These are phyloP conservation scores for Phtheirospermum japonicum DNA, from an alignment of 257 asterid species.

Conservation along the genomic window DNA sequence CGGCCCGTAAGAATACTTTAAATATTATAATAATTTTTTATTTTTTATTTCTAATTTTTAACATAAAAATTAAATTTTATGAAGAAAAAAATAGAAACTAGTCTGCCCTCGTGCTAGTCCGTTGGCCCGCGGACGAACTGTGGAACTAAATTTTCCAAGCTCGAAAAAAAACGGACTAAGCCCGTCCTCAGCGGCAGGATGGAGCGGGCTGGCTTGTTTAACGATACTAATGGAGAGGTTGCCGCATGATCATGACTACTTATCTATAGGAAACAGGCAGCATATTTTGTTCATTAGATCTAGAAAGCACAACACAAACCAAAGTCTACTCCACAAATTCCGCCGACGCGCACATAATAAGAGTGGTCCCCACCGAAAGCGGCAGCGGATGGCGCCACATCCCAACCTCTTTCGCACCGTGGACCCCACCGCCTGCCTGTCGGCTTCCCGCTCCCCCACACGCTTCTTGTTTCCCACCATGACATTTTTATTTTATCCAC, in stretches of 20 bases:
- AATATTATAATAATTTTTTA: too few species aligned
- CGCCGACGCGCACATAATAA: slow-evolving; percentile 38
- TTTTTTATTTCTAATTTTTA: too few species aligned
- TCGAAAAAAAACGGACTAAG: too few species aligned
- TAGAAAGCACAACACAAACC: slow-evolving; percentile 1
- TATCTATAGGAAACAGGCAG: background rate
- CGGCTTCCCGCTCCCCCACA: slow-evolving; percentile 39
- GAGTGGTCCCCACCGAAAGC: slow-evolving; percentile 36
- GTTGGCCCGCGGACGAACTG: too few species aligned
- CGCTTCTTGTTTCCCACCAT: slow-evolving; percentile 31
- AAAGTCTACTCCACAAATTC: slow-evolving; percentile 46
- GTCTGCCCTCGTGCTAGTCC: too few species aligned
- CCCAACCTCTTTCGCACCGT: slow-evolving; percentile 19
- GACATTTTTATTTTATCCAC: background rate
- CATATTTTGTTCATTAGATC: too few species aligned
- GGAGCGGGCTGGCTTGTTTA: too few species aligned
- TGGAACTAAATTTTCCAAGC: too few species aligned
- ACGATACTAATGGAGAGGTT: slow-evolving; percentile 9
- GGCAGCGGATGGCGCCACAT: slow-evolving; percentile 35
- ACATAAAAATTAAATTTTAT: too few species aligned
- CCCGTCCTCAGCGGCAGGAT: too few species aligned
- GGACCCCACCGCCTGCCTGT: slow-evolving; percentile 34
- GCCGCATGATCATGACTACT: slow-evolving; percentile 10
- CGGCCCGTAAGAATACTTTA: too few species aligned
- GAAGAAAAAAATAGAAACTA: too few species aligned